These are phyloP conservation scores for Aspergillus chevalieri DNA, from an alignment of 2,329 filamentous ascomycete genomes.

Conservation along the genomic window DNA sequence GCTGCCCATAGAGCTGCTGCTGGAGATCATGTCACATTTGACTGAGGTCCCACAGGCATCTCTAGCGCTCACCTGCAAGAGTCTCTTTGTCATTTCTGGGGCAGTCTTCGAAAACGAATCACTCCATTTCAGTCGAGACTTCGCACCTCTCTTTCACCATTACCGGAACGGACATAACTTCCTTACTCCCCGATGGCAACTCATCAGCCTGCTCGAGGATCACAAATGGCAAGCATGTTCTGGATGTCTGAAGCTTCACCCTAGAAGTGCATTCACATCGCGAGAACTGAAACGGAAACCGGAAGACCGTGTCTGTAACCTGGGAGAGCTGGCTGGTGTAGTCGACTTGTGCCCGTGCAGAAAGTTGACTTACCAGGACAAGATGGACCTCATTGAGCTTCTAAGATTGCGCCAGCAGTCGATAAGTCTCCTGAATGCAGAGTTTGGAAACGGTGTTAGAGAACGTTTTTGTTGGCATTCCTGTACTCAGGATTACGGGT, in stretches of 20 bases:
- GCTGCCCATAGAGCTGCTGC: constrained; percentile 32
- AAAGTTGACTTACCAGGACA: constrained; percentile 35
- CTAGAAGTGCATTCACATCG: constrained; percentile 25
- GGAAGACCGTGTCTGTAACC: constrained; percentile 26
- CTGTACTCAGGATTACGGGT: constrained; percentile 29
- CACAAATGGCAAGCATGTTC: constrained; percentile 31
- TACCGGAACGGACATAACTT: constrained; percentile 34
- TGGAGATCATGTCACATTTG: constrained; percentile 33
- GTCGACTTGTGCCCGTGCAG: constrained; percentile 37
- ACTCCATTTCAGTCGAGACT: constrained; percentile 33
- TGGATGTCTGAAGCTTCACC: constrained; percentile 34
- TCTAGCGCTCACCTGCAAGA: constrained; percentile 34
- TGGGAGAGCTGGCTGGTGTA: constrained; percentile 30
- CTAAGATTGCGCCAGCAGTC: constrained; percentile 25
- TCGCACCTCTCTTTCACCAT: constrained; percentile 35
- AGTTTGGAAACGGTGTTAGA: constrained; percentile 23
- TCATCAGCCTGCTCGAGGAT: constrained; percentile 32
- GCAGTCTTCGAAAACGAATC: constrained; percentile 25
- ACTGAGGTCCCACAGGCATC: constrained; percentile 29
- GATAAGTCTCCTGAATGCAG: constrained; percentile 16
- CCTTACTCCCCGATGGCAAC: constrained; percentile 30
- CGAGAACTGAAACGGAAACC: constrained; percentile 29
- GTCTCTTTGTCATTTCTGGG: constrained; percentile 28
- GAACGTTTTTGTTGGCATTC: constrained; percentile 35
- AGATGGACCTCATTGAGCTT: constrained; percentile 29